These are phyloP conservation scores for Lentithecium fluviatile DNA, from an alignment of 495 filamentous ascomycete species.

Conservation along the genomic window DNA sequence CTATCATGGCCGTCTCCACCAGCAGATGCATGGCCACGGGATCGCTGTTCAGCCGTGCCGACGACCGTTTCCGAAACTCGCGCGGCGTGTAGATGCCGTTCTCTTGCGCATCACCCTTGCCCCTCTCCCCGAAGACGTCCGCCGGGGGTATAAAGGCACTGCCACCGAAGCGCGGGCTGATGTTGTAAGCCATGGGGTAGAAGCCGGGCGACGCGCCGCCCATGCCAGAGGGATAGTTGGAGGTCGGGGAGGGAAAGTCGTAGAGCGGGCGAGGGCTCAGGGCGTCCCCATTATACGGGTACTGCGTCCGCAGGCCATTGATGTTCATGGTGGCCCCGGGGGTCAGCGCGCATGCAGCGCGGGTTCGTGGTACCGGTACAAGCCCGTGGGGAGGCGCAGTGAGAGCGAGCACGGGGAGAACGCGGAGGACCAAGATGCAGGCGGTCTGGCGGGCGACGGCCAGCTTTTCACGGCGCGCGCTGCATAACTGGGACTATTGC, in stretches of 20 bases:
- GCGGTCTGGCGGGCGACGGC: slow-evolving; percentile 17
- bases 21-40: slow-evolving; percentile 76
- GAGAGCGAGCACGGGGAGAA: slow-evolving; percentile 3
- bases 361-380: slow-evolving; percentile 2
- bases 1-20: slow-evolving; percentile 87
- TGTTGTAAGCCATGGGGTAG: slow-evolving; percentile 24
- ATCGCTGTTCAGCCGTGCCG: slow-evolving; percentile 43
- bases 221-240: slow-evolving; percentile 35
- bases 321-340: slow-evolving; percentile 23
- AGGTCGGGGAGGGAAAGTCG: slow-evolving; percentile 34
- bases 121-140: slow-evolving; percentile 31
- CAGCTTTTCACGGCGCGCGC: slow-evolving; percentile 18
- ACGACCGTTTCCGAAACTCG: slow-evolving; percentile 17
- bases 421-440: not conserved
- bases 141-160: slow-evolving; percentile 32
- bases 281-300: slow-evolving; percentile 22
- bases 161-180: slow-evolving; percentile 25
- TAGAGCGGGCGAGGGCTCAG: slow-evolving; percentile 31
- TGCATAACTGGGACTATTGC: slow-evolving; percentile 6
- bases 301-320: slow-evolving; percentile 31
- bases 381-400: slow-evolving; percentile 14
- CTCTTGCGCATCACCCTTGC: slow-evolving; percentile 16
- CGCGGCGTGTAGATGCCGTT: slow-evolving; percentile 9
- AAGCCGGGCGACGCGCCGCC: slow-evolving; percentile 27
- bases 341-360: not conserved